A percentile compares a stretch with the other conserved stretches of the same genome.
These are phyloP conservation scores for Vanderwaltozyma tropicalis DNA, from an alignment of 805 yeast genomes.

Conservation along the genomic window DNA sequence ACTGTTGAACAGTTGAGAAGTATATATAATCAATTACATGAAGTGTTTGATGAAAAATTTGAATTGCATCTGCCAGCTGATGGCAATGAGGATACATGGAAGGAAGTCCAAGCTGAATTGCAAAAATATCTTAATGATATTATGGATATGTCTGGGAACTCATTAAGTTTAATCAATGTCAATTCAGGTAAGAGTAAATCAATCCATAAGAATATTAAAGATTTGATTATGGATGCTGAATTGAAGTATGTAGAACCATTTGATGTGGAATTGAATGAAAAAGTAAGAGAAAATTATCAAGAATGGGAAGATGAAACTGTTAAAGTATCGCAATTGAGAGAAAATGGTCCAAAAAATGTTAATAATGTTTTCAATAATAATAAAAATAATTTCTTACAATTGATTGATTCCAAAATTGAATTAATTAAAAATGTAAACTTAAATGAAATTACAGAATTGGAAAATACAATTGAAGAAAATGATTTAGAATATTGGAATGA, in stretches of 20 bases:
- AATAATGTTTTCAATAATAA: constrained; percentile 28
- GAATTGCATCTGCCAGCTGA: not conserved
- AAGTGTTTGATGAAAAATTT: constrained; percentile 15
- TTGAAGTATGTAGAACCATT: constrained; percentile 49
- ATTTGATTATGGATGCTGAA: constrained; percentile 15
- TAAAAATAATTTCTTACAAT: constrained; percentile 22
- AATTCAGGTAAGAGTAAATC: constrained; percentile 22
- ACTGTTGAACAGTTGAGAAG: constrained; percentile 20
- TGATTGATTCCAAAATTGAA: constrained; percentile 13
- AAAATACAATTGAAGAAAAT: not conserved
- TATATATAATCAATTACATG: constrained; percentile 22
- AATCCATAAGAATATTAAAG: constrained; percentile 7
- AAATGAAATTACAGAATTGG: not conserved
- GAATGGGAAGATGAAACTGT: constrained; percentile 55
- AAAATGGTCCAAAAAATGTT: constrained; percentile 39
- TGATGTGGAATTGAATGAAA: constrained; percentile 52
- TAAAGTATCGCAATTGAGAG: constrained; percentile 44
- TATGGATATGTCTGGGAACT: constrained; percentile 45
- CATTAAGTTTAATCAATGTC: constrained; percentile 49
- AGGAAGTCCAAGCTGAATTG: constrained; percentile 16
- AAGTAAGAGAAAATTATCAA: constrained; percentile 44
- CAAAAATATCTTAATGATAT: constrained; percentile 18
- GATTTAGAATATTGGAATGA: constrained; percentile 3
- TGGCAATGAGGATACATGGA: constrained; percentile 5
- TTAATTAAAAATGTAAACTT: not conserved